Percentiles rank a stretch among this genome's conserved stretches.
Conservation (phyloP, 2,329 filamentous ascomycete genomes). For the Ceratocystis albifundus region DNA sequence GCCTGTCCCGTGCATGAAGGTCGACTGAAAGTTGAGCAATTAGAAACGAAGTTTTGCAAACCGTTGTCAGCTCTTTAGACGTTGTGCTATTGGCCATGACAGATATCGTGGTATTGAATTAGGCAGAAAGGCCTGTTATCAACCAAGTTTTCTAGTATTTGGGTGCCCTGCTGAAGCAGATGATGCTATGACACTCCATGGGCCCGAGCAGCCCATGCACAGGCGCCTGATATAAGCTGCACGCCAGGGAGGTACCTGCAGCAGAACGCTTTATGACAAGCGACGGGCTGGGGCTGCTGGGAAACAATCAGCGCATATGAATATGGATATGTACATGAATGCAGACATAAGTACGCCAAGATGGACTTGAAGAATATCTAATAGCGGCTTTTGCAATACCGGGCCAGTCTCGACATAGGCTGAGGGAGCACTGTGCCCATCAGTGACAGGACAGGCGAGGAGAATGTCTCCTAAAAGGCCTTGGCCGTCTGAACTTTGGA, state of each 20-base stretch:
- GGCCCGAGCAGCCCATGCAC: background rate
- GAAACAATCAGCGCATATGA: background rate
- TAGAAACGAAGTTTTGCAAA: slow-evolving; percentile 2
- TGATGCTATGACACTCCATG: background rate
- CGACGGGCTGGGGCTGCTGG: background rate
- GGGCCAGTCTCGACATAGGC: no score
- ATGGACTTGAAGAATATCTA: background rate
- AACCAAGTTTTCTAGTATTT: background rate
- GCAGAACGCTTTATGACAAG: background rate
- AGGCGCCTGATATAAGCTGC: background rate
- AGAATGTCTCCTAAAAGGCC: no score
- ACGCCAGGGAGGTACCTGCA: slow-evolving; percentile 12
- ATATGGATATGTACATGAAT: background rate
- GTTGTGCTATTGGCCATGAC: background rate
- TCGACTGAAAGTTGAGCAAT: background rate
- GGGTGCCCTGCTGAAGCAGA: background rate
- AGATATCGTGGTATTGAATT: background rate
- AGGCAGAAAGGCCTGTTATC: slow-evolving; percentile 10
- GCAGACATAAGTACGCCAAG: no score
- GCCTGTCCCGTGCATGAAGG: background rate
- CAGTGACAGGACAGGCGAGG: no score
- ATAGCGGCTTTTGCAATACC: background rate
- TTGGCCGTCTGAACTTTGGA: background rate
- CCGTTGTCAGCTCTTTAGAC: slow-evolving; percentile 2
- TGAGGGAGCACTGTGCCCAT: no score